A percentile compares a stretch with the other conserved stretches of the same genome.
These are phyloP conservation scores for Carex parvula DNA, from an alignment of 176 grass and related monocot species.

Conservation along the genomic window DNA sequence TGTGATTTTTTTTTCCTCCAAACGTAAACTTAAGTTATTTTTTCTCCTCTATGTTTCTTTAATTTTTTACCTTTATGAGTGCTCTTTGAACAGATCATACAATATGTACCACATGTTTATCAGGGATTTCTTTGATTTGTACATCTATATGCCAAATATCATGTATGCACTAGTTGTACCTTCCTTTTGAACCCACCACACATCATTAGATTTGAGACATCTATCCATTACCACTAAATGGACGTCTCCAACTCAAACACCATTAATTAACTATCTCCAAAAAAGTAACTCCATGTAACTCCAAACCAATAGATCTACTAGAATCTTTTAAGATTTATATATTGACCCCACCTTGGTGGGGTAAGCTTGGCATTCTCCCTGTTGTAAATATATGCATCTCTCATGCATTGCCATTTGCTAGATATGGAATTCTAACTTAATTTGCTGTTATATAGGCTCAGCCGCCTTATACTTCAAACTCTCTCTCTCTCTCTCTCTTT, in stretches of 20 bases:
- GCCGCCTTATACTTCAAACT: not conserved
- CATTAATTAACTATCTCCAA: not conserved
- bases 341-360: not conserved
- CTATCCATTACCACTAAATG: slow-evolving; percentile 10
- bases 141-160: not conserved
- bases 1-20: not conserved
- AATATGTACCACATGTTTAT: not conserved
- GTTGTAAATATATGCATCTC: not conserved
- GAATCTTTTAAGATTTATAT: not conserved
- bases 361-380: not conserved
- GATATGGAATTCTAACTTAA: not conserved
- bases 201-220: not conserved
- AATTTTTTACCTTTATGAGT: not conserved
- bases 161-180: not conserved
- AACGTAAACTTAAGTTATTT: not conserved
- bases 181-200: not conserved
- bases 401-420: not conserved
- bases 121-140: not conserved
- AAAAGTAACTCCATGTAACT: not conserved
- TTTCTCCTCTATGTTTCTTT: no score
- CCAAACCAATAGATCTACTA: not conserved
- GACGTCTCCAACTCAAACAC: not conserved
- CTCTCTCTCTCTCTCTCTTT: no score
- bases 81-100: not conserved
- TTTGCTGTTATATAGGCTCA: not conserved